Percentiles rank a stretch among this genome's conserved stretches.
These are phyloP conservation scores for Elaeis guineensis DNA, from an alignment of 176 grass and related monocot genomes.

Conservation along the genomic window DNA sequence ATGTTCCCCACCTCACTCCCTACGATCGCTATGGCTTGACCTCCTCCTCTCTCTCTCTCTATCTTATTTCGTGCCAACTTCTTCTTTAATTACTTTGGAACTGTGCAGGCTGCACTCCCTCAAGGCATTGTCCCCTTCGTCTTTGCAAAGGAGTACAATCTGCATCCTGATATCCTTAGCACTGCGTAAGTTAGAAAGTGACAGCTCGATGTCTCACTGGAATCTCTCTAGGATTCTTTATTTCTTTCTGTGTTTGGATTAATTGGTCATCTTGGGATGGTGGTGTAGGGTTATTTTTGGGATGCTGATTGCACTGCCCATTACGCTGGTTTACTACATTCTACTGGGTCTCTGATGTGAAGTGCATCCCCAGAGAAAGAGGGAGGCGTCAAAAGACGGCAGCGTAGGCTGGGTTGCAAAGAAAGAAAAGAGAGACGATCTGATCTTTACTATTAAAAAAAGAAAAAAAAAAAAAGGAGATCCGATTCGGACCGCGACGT, in stretches of 20 bases:
- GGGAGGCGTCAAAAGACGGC: background rate
- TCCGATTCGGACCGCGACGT: conserved; percentile 18
- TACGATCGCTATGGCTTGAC: background rate
- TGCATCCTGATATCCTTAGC: conserved; percentile 97
- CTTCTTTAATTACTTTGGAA: background rate
- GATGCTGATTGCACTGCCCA: conserved; percentile 90
- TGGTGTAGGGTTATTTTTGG: conserved; percentile 81
- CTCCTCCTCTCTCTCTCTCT: background rate
- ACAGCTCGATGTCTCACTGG: background rate
- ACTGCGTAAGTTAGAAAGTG: conserved; percentile 38
- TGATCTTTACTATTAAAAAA: background rate
- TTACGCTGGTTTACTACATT: conserved; percentile 93
- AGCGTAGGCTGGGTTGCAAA: conserved; percentile 1
- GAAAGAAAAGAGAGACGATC: background rate
- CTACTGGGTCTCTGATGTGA: conserved; percentile 52
- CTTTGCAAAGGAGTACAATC: conserved; percentile 97
- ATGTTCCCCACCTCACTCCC: background rate
- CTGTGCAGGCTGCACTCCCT: conserved; percentile 65
- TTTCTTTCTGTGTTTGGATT: conserved; percentile 12
- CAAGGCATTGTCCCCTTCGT: conserved; percentile 99
- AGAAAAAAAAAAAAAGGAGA: background rate
- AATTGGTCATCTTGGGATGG: conserved; percentile 1
- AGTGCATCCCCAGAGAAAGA: conserved; percentile 6
- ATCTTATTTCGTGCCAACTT: background rate
- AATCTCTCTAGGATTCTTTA: conserved; percentile 1